Conservation (phyloP, 139 green algal species). For the Haematococcus lacustris region DNA sequence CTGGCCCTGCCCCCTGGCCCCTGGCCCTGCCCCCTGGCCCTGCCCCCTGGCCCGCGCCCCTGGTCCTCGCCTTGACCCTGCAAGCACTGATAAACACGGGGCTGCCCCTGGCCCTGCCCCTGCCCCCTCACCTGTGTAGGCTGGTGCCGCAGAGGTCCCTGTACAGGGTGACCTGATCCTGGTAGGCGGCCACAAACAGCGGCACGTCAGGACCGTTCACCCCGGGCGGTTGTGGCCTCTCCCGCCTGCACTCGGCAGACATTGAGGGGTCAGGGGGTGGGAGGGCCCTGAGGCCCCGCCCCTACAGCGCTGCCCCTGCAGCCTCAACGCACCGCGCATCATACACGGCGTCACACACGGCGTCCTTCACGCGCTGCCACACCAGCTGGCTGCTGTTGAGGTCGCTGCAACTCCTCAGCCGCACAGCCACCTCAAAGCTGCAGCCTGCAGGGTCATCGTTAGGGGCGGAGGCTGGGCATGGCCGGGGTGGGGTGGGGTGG, state of each 20-base stretch:
- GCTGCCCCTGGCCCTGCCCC: too few relatives aligned
- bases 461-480: too few relatives aligned
- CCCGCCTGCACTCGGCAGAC: constrained; percentile 29
- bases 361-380: constrained; percentile 58
- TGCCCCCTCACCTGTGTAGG: constrained; percentile 66
- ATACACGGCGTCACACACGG: constrained; percentile 76
- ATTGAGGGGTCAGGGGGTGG: not conserved
- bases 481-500: too few relatives aligned
- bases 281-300: too few relatives aligned
- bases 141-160: constrained; percentile 75
- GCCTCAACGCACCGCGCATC: constrained; percentile 37
- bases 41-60: too few relatives aligned
- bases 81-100: too few relatives aligned
- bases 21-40: too few relatives aligned
- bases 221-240: constrained; percentile 51
- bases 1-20: too few relatives aligned
- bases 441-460: not conserved
- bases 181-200: constrained; percentile 66
- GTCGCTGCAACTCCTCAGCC: constrained; percentile 57
- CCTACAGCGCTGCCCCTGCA: too few relatives aligned
- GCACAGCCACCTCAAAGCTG: constrained; percentile 57
- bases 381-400: constrained; percentile 42
- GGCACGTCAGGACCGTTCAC: constrained; percentile 57
- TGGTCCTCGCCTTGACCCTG: too few relatives aligned
- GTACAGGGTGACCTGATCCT: constrained; percentile 63